Evolutionary conservation across 768 basidiomycete genomes (phyloP).

Genomic region (Boletellus emodensis): DNA sequence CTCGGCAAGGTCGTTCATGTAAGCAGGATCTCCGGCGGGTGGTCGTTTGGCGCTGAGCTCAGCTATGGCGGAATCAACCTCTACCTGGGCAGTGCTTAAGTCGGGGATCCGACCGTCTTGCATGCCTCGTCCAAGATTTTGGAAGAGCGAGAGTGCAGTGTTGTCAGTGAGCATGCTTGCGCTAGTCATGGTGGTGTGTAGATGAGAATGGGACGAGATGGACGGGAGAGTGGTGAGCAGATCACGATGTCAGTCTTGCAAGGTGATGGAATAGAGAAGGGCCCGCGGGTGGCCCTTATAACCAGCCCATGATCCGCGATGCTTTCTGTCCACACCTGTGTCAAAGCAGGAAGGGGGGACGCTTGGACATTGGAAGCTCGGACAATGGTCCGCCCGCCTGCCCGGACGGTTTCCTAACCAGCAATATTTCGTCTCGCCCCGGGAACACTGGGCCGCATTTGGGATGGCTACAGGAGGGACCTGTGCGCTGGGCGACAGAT

Average conservation of each 20-base stretch:
- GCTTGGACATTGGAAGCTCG: slow-evolving; percentile 16
- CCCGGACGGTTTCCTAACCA: slow-evolving; percentile 8
- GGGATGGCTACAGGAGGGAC: neutral
- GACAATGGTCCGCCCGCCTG: slow-evolving; percentile 1
- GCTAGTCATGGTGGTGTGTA: slow-evolving; percentile 6
- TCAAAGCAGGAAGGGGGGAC: slow-evolving; percentile 13
- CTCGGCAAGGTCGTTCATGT: slow-evolving; percentile 4
- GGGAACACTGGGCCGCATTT: slow-evolving; percentile 4
- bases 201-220: neutral
- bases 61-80: slow-evolving; percentile 10
- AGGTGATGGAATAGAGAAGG: neutral
- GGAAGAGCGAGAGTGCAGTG: slow-evolving; percentile 8
- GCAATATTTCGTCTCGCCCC: slow-evolving; percentile 8
- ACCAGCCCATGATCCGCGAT: neutral
- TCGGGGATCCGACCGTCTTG: slow-evolving; percentile 8
- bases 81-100: slow-evolving; percentile 1
- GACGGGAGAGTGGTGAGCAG: neutral
- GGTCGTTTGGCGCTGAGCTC: slow-evolving; percentile 1
- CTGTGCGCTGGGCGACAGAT: neutral
- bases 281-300: slow-evolving; percentile 7
- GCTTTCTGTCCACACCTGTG: neutral
- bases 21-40: neutral
- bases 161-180: neutral
- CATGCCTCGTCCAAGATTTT: slow-evolving; percentile 9
- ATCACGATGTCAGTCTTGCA: too few species aligned